Conservation (phyloP, 1,284 basidiomycete species). For the Macrocystidia cucumis region DNA sequence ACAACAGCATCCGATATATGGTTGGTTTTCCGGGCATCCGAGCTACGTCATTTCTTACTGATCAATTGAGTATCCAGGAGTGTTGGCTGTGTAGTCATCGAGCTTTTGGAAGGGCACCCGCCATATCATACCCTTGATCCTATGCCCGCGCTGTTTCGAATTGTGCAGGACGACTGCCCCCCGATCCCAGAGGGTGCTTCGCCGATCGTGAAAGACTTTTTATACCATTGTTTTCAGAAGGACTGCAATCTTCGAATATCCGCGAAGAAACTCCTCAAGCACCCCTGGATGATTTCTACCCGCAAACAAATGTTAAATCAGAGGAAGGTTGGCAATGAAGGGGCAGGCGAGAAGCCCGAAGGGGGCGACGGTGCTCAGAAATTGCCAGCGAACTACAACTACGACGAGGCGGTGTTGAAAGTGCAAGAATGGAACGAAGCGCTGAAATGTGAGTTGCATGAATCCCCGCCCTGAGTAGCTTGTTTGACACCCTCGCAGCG, state of each 20-base stretch:
- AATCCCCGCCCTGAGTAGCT: too few species aligned
- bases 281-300: conserved; percentile 93
- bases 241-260: conserved; percentile 91
- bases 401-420: conserved; percentile 88
- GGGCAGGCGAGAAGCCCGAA: conserved; percentile 24
- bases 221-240: conserved; percentile 98
- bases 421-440: conserved; percentile 99
- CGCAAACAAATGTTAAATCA: conserved; percentile 61
- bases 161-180: conserved; percentile 96
- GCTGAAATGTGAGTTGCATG: conserved; percentile 65
- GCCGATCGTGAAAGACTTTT: conserved; percentile 91
- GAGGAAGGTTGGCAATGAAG: conserved; percentile 14
- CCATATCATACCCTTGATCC: conserved; percentile 95
- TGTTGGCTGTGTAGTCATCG: conserved; percentile 95
- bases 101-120: conserved; percentile 91
- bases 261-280: conserved; percentile 86
- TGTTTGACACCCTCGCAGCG: conserved; percentile 24
- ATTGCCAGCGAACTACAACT: conserved; percentile 72
- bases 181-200: conserved; percentile 94
- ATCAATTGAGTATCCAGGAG: conserved; percentile 45
- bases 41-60: conserved; percentile 42
- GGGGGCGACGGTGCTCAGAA: conserved; percentile 33
- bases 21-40: conserved; percentile 30
- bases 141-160: conserved; percentile 97
- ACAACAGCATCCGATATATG: conserved; percentile 97